A percentile compares a stretch with the other conserved stretches of the same genome.
These are phyloP conservation scores for Fusarium algeriense DNA, from an alignment of 2,329 filamentous ascomycete species.

Conservation along the genomic window DNA sequence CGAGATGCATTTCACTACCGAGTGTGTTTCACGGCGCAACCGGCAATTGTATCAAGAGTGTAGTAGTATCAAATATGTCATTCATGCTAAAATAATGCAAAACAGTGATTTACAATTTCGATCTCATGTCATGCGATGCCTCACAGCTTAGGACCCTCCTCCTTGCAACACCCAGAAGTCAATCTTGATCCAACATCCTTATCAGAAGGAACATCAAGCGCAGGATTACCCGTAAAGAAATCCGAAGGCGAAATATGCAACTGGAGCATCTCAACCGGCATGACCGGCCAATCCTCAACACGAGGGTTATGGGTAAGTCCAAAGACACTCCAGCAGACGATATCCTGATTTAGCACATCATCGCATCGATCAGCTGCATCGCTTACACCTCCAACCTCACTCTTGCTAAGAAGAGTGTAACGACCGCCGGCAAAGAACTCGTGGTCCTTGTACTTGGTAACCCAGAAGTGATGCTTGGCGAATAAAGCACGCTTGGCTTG, in stretches of 20 bases:
- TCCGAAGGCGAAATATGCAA: slow-evolving; percentile 14
- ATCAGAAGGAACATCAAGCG: slow-evolving; percentile 17
- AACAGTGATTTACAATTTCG: background rate
- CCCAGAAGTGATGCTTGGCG: slow-evolving; percentile 59
- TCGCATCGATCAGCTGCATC: slow-evolving; percentile 17
- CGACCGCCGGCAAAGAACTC: slow-evolving; percentile 60
- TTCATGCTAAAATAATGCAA: background rate
- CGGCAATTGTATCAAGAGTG: background rate
- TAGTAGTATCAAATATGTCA: background rate
- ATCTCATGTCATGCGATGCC: rapidly evolving
- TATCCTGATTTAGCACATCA: slow-evolving; percentile 21
- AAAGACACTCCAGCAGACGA: slow-evolving; percentile 23
- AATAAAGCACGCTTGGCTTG: slow-evolving; percentile 58
- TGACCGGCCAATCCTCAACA: slow-evolving; percentile 15
- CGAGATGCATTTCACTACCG: rapidly evolving
- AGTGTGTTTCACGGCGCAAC: background rate
- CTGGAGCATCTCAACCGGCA: slow-evolving; percentile 25
- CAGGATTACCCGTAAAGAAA: slow-evolving; percentile 11
- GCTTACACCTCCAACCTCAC: slow-evolving; percentile 6
- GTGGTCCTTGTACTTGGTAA: slow-evolving; percentile 60
- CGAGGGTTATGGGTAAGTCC: slow-evolving; percentile 16
- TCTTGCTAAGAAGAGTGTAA: slow-evolving; percentile 51
- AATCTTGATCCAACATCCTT: slow-evolving; percentile 19
- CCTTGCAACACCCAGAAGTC: slow-evolving; percentile 11
- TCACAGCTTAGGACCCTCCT: slow-evolving; percentile 6